A percentile compares a stretch with the other conserved stretches of the same genome.
phyloP scores from a whole-genome alignment of 345 rosid species.

The Salix purpurea region DNA sequence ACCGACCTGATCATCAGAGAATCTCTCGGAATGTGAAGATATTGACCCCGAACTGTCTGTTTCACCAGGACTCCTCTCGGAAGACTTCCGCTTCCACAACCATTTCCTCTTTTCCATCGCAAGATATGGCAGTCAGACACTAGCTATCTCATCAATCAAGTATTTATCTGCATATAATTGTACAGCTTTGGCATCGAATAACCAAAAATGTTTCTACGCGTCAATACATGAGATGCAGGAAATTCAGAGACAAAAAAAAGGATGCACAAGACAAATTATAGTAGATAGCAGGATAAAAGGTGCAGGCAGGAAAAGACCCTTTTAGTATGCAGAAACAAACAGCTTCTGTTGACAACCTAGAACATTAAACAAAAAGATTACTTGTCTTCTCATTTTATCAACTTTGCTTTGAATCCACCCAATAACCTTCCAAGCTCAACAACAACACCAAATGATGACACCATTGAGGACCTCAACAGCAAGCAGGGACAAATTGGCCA shows the following conservation, averaged over 20 bases:
- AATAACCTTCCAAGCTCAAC: slow-evolving; percentile 31
- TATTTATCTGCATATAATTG: slow-evolving; percentile 38
- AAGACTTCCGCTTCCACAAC: slow-evolving; percentile 67
- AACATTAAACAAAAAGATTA: slow-evolving; percentile 15
- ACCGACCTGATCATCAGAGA: slow-evolving; percentile 70
- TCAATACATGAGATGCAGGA: neutral
- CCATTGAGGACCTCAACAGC: slow-evolving; percentile 12
- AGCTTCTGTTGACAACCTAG: slow-evolving; percentile 23
- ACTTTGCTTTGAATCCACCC: slow-evolving; percentile 55
- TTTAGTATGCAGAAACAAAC: slow-evolving; percentile 26
- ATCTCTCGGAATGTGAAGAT: slow-evolving; percentile 67
- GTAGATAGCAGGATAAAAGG: neutral
- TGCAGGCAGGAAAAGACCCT: neutral
- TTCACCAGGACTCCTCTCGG: slow-evolving; percentile 73
- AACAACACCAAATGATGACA: slow-evolving; percentile 15
- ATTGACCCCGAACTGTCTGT: slow-evolving; percentile 66
- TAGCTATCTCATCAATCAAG: slow-evolving; percentile 28
- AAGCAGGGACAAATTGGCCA: slow-evolving; percentile 1
- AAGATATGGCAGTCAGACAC: slow-evolving; percentile 8
- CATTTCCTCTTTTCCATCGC: slow-evolving; percentile 76
- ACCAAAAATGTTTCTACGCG: neutral
- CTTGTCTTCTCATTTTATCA: slow-evolving; percentile 39
- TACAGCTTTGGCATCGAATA: neutral
- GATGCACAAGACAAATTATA: slow-evolving; percentile 10
- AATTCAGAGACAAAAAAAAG: slow-evolving; percentile 5